Percentiles rank a stretch among this genome's conserved stretches.
phyloP scores from a whole-genome alignment of 2,329 filamentous ascomycete species.

The Colletotrichum chrysophilum region DNA sequence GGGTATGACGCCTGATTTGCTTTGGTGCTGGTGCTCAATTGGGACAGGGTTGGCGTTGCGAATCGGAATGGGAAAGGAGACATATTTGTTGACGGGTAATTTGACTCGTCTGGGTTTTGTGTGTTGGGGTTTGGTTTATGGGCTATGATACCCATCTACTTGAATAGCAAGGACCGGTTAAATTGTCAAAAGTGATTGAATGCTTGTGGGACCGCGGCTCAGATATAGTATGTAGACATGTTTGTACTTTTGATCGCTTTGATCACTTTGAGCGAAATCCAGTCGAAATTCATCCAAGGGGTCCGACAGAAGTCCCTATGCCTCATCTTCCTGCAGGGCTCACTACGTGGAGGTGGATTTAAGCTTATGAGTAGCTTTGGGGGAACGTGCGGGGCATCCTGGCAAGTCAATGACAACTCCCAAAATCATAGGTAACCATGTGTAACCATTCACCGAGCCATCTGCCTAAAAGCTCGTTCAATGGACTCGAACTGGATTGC shows the following conservation, averaged over 20 bases:
- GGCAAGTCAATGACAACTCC: not conserved
- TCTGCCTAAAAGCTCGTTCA: not conserved
- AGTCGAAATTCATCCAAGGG: not conserved
- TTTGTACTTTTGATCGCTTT: not conserved
- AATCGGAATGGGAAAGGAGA: not conserved
- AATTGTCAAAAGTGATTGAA: not conserved
- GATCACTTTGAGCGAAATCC: not conserved
- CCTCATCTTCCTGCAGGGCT: not conserved
- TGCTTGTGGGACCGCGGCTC: not conserved
- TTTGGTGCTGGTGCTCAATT: not conserved
- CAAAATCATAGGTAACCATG: not conserved
- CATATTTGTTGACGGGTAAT: not conserved
- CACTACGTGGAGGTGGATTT: not conserved
- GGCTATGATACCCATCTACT: not conserved
- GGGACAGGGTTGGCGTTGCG: not conserved
- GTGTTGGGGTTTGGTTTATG: not conserved
- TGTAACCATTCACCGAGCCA: not conserved
- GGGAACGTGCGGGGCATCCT: not conserved
- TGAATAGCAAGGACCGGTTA: not conserved
- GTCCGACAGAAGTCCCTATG: not conserved
- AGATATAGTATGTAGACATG: not conserved
- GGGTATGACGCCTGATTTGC: conserved; percentile 27
- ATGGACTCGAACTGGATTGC: not conserved
- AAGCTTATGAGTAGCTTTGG: not conserved
- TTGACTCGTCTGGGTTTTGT: not conserved